Percentiles rank a stretch among this genome's conserved stretches.
phyloP scores from a whole-genome alignment of 148 eudicot species.

The Limonium bicolor region DNA sequence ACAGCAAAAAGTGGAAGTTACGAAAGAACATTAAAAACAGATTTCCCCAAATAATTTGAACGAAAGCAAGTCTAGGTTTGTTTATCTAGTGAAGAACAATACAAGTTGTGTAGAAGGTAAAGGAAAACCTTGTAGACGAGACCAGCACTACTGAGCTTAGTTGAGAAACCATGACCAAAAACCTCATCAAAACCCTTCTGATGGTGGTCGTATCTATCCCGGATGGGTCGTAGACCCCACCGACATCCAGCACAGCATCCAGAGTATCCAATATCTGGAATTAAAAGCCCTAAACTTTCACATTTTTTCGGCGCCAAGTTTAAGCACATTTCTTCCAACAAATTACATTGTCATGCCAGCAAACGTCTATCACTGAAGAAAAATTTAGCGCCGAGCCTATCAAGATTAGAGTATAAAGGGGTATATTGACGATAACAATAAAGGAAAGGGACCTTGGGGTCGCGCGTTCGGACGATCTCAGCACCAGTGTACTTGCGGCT shows the following conservation, averaged over 20 bases:
- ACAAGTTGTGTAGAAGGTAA: too few species aligned
- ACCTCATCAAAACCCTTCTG: conserved; percentile 90
- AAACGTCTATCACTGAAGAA: too few species aligned
- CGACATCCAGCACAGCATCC: conserved; percentile 92
- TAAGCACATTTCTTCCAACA: neutral
- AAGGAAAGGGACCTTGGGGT: conserved; percentile 31
- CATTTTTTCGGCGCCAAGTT: neutral
- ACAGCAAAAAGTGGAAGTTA: neutral
- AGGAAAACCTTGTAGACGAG: conserved; percentile 61
- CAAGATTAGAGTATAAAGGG: too few species aligned
- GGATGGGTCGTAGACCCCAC: conserved; percentile 72
- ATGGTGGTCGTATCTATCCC: conserved; percentile 80
- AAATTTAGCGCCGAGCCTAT: too few species aligned
- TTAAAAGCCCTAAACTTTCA: conserved; percentile 2
- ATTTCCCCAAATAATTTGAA: neutral
- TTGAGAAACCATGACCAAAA: conserved; percentile 73
- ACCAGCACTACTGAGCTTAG: conserved; percentile 93
- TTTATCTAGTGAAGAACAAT: too few species aligned
- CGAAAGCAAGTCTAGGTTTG: neutral
- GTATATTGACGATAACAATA: too few species aligned
- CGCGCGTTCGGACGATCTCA: conserved; percentile 56
- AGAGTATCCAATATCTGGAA: conserved; percentile 57
- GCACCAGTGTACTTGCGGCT: conserved; percentile 44
- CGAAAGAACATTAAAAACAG: neutral
- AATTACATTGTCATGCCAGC: too few species aligned